Percentiles rank a stretch among this genome's conserved stretches.
phyloP scores from a whole-genome alignment of 495 filamentous ascomycete genomes.

The Cercophora samala region DNA sequence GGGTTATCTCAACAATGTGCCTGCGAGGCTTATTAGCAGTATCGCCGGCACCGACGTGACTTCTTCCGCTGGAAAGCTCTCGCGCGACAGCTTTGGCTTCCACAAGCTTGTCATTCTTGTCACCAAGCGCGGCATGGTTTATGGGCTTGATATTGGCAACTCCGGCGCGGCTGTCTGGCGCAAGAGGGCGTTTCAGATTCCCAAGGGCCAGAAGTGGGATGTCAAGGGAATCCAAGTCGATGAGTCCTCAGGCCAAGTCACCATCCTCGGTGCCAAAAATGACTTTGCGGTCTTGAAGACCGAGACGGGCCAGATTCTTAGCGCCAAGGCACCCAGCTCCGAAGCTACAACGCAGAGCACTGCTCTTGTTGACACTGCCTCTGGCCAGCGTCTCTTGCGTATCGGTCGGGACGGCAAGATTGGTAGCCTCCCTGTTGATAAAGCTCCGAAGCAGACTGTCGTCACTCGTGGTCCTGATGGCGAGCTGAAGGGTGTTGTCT shows the following conservation, averaged over 20 bases:
- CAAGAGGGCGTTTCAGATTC: constrained; percentile 54
- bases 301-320: constrained; percentile 54
- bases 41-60: constrained; percentile 56
- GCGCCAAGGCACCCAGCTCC: constrained; percentile 37
- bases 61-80: constrained; percentile 49
- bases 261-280: constrained; percentile 56
- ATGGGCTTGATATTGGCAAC: constrained; percentile 72
- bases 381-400: constrained; percentile 49
- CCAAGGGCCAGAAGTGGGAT: constrained; percentile 55
- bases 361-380: constrained; percentile 49
- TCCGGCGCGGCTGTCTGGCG: constrained; percentile 75
- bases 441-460: constrained; percentile 49
- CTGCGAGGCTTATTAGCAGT: constrained; percentile 62
- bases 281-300: constrained; percentile 56
- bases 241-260: constrained; percentile 51
- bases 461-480: constrained; percentile 61
- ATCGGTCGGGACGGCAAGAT: constrained; percentile 48
- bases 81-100: constrained; percentile 80
- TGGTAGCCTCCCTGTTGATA: constrained; percentile 34
- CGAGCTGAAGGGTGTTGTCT: constrained; percentile 59
- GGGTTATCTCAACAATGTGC: constrained; percentile 63
- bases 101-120: constrained; percentile 78
- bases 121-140: constrained; percentile 74
- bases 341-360: constrained; percentile 42
- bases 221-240: constrained; percentile 64